Evolutionary conservation across 352 stramenopile species (phyloP).

Genomic region (Globisporangium camurandrum): DNA sequence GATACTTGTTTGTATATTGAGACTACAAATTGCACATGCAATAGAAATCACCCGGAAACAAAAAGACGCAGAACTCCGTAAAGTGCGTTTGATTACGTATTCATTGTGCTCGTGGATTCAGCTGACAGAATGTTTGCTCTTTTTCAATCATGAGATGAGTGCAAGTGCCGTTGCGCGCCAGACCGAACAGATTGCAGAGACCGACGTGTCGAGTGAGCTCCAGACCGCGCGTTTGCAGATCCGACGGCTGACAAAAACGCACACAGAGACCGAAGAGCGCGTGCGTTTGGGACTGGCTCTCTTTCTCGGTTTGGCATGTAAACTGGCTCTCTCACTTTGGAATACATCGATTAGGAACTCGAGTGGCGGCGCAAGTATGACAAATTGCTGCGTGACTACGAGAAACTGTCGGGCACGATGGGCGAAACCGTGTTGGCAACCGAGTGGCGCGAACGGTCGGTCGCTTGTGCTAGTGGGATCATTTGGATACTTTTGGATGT

Average conservation of each 20-base stretch:
- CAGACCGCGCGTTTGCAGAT: slow-evolving; percentile 69
- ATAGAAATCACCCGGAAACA: slow-evolving; percentile 85
- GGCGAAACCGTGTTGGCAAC: slow-evolving; percentile 77
- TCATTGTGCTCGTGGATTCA: not conserved
- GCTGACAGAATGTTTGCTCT: not conserved
- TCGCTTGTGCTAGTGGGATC: not conserved
- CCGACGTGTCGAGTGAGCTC: slow-evolving; percentile 59
- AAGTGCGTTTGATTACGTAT: slow-evolving; percentile 26
- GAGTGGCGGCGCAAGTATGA: slow-evolving; percentile 83
- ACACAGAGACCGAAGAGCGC: slow-evolving; percentile 67
- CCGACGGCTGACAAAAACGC: slow-evolving; percentile 64
- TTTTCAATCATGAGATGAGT: slow-evolving; percentile 44
- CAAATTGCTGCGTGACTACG: slow-evolving; percentile 78
- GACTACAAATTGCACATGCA: not conserved
- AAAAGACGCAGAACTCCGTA: slow-evolving; percentile 81
- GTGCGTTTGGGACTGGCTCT: slow-evolving; percentile 18
- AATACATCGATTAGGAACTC: slow-evolving; percentile 30
- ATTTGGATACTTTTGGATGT: not conserved
- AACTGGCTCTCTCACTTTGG: no score
- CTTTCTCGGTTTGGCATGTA: not conserved
- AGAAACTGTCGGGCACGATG: slow-evolving; percentile 83
- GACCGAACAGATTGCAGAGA: slow-evolving; percentile 72
- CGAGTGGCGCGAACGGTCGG: slow-evolving; percentile 73
- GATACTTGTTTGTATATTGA: not conserved
- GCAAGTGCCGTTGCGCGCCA: slow-evolving; percentile 66